Evolutionary conservation across 2,329 filamentous ascomycete genomes (phyloP).

Genomic region (Rutstroemia sp.): DNA sequence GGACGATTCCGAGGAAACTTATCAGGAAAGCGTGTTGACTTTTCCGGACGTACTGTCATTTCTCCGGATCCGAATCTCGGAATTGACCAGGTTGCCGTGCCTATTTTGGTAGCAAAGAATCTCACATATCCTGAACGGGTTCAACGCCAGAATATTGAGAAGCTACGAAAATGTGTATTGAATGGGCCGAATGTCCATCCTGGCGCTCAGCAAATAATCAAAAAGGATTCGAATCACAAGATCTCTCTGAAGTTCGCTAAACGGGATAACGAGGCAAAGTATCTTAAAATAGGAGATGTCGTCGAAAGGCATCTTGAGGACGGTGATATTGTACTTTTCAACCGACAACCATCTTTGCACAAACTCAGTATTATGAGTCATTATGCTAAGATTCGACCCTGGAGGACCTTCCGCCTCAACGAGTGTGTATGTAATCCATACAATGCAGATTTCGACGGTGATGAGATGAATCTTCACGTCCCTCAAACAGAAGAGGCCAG

Average conservation of each 20-base stretch:
- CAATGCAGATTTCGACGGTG: slow-evolving; percentile 97
- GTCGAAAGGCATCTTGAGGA: slow-evolving; percentile 95
- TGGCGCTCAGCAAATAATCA: slow-evolving; percentile 76
- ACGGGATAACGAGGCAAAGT: slow-evolving; percentile 60
- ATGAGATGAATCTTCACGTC: slow-evolving; percentile 98
- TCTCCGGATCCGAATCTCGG: slow-evolving; percentile 92
- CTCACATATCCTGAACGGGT: slow-evolving; percentile 91
- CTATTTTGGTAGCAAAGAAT: slow-evolving; percentile 86
- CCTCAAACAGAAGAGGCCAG: slow-evolving; percentile 96
- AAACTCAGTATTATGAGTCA: slow-evolving; percentile 98
- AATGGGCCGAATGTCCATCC: slow-evolving; percentile 78
- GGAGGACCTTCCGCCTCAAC: slow-evolving; percentile 93
- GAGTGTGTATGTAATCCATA: slow-evolving; percentile 98
- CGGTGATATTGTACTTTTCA: slow-evolving; percentile 93
- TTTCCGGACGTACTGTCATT: slow-evolving; percentile 95
- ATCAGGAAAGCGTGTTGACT: slow-evolving; percentile 97
- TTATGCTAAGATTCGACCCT: slow-evolving; percentile 84
- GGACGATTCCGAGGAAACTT: slow-evolving; percentile 95
- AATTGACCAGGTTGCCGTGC: slow-evolving; percentile 90
- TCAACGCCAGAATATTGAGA: slow-evolving; percentile 76
- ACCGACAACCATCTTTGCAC: slow-evolving; percentile 93
- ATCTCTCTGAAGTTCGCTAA: slow-evolving; percentile 70
- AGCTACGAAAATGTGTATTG: slow-evolving; percentile 64
- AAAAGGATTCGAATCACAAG: slow-evolving; percentile 61
- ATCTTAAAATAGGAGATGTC: slow-evolving; percentile 74